A percentile compares a stretch with the other conserved stretches of the same genome.
phyloP scores from a whole-genome alignment of 1,139 yeast genomes.

The Suhomyces panamericanus region DNA sequence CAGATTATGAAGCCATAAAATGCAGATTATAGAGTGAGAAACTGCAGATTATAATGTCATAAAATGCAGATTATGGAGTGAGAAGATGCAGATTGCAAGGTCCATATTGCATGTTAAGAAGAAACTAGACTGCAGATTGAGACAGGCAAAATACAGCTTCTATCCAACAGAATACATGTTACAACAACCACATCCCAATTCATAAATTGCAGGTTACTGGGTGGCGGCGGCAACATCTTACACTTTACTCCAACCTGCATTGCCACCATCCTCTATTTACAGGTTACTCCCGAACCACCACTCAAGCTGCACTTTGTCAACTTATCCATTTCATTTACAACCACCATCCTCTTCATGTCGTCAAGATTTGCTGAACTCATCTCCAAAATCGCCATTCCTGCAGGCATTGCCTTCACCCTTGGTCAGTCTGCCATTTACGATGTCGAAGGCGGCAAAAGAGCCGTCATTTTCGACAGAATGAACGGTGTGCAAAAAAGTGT shows the following conservation, averaged over 20 bases:
- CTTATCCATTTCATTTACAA: not conserved
- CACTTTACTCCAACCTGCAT: not conserved
- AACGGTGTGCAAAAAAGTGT: slow-evolving; percentile 85
- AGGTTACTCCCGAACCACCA: slow-evolving; percentile 3
- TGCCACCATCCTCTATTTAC: not conserved
- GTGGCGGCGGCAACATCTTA: not conserved
- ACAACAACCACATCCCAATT: too few species aligned
- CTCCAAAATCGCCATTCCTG: slow-evolving; percentile 63
- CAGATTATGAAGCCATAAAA: too few species aligned
- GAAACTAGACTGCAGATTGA: too few species aligned
- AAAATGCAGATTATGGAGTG: too few species aligned
- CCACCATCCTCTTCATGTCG: slow-evolving; percentile 28
- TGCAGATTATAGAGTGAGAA: too few species aligned
- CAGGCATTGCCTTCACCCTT: slow-evolving; percentile 64
- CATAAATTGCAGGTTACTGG: too few species aligned
- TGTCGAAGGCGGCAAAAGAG: slow-evolving; percentile 94
- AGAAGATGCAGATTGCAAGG: too few species aligned
- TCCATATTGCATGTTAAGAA: too few species aligned
- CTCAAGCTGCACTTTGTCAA: not conserved
- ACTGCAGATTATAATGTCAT: too few species aligned
- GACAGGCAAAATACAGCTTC: too few species aligned
- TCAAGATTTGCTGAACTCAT: slow-evolving; percentile 40
- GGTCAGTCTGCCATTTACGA: slow-evolving; percentile 82
- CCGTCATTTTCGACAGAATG: slow-evolving; percentile 91
- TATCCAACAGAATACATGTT: too few species aligned